phyloP scores from a whole-genome alignment of 73 alveolate genomes.

The Paramecium octaurelia region DNA sequence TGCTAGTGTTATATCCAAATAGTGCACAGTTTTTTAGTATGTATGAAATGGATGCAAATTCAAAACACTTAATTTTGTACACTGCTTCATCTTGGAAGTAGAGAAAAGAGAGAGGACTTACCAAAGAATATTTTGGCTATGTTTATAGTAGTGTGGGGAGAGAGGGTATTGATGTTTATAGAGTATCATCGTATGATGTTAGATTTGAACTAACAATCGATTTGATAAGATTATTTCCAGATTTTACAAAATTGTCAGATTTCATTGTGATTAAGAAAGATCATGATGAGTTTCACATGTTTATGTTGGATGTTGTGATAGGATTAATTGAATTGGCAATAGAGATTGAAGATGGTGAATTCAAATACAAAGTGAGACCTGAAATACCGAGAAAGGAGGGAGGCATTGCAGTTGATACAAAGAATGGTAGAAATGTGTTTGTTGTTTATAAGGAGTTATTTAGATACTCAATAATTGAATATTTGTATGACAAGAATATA shows the following conservation, averaged over 20 bases:
- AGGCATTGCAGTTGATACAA: constrained; percentile 34
- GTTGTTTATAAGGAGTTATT: not conserved
- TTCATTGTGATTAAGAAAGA: not conserved
- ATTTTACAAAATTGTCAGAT: not conserved
- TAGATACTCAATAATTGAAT: not conserved
- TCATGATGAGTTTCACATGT: not conserved
- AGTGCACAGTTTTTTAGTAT: not conserved
- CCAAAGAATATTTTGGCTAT: not conserved
- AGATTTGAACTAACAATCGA: not conserved
- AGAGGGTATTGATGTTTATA: not conserved
- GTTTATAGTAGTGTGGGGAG: not conserved
- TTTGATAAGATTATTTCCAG: not conserved
- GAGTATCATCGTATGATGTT: not conserved
- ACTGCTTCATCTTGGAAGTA: not conserved
- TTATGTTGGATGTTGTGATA: not conserved
- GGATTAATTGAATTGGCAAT: not conserved
- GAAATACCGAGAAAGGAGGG: not conserved
- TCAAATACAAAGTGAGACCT: not conserved
- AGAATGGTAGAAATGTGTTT: constrained; percentile 20
- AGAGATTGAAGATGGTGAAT: not conserved
- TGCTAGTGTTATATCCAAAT: not conserved
- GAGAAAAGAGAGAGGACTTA: constrained; percentile 44
- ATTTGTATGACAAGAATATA: not conserved
- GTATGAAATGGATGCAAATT: not conserved
- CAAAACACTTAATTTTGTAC: not conserved